Evolutionary conservation across 768 basidiomycete genomes (phyloP).

Genomic region (Tricholoma bakamatsutake): DNA sequence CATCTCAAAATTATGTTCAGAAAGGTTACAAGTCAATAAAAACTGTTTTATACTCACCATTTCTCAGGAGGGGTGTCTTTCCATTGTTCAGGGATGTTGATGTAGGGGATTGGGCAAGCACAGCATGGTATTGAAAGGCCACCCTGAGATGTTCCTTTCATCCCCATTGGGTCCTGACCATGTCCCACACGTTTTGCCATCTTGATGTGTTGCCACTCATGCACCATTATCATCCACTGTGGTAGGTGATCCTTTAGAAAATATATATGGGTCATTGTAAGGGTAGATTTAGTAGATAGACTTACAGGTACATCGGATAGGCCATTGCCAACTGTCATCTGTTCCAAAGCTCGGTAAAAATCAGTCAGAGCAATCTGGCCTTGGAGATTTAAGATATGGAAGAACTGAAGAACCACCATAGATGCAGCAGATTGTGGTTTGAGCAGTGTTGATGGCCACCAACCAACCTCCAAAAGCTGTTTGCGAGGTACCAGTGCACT

Average conservation of each 20-base stretch:
- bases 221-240: constrained; percentile 5
- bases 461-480: constrained; percentile 7
- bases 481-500: not conserved
- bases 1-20: not conserved
- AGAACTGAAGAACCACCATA: constrained; percentile 6
- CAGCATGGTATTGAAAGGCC: constrained; percentile 6
- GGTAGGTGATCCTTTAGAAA: not conserved
- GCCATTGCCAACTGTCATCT: constrained; percentile 5
- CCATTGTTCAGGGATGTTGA: constrained; percentile 11
- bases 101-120: constrained; percentile 8
- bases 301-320: not conserved
- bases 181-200: constrained; percentile 11
- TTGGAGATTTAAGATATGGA: constrained; percentile 11
- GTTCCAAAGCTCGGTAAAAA: constrained; percentile 7
- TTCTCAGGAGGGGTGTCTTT: constrained; percentile 6
- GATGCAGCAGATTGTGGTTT: constrained; percentile 7
- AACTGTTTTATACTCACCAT: not conserved
- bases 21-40: too few relatives aligned
- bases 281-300: not conserved
- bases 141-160: constrained; percentile 5
- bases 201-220: constrained; percentile 13
- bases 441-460: constrained; percentile 5
- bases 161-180: constrained; percentile 9
- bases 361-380: constrained; percentile 3
- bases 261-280: not conserved